Evolutionary conservation across 257 asterid genomes (phyloP).

Genomic region (Solanum chaucha): DNA sequence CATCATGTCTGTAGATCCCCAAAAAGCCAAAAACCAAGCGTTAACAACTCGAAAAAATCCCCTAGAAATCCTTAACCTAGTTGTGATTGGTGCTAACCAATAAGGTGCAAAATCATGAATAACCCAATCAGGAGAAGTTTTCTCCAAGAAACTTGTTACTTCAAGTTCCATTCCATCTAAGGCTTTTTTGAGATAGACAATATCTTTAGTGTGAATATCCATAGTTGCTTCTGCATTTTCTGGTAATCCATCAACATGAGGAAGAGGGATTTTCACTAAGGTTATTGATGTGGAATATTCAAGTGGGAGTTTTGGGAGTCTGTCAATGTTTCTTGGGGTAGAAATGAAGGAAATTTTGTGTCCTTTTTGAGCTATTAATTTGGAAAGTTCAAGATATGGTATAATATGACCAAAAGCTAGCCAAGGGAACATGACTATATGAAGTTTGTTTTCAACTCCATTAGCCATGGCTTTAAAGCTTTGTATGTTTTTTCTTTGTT

Average conservation of each 20-base stretch:
- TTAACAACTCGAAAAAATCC: constrained; percentile 5
- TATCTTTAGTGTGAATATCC: constrained; percentile 14
- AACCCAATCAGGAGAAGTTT: constrained; percentile 21
- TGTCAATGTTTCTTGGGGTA: constrained; percentile 41
- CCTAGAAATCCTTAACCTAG: constrained; percentile 2
- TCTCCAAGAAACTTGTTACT: constrained; percentile 7
- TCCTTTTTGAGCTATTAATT: constrained; percentile 36
- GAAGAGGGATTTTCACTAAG: constrained; percentile 28
- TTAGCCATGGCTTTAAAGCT: neutral
- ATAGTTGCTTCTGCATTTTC: constrained; percentile 20
- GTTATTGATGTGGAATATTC: constrained; percentile 14
- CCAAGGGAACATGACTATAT: constrained; percentile 55
- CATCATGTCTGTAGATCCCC: constrained; percentile 2
- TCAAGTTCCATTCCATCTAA: constrained; percentile 16
- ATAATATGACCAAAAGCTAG: constrained; percentile 57
- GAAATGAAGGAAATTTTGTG: constrained; percentile 46
- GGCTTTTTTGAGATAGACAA: constrained; percentile 22
- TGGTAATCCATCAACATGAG: constrained; percentile 10
- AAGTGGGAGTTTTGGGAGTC: constrained; percentile 43
- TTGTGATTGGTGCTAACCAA: constrained; percentile 18
- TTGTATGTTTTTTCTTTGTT: neutral
- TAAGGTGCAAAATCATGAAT: constrained; percentile 17
- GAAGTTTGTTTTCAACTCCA: constrained; percentile 9
- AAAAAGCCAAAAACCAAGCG: neutral
- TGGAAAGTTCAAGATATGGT: constrained; percentile 44